Conservation (phyloP, 2,329 filamentous ascomycete species). For the Lasiodiplodia theobromae region DNA sequence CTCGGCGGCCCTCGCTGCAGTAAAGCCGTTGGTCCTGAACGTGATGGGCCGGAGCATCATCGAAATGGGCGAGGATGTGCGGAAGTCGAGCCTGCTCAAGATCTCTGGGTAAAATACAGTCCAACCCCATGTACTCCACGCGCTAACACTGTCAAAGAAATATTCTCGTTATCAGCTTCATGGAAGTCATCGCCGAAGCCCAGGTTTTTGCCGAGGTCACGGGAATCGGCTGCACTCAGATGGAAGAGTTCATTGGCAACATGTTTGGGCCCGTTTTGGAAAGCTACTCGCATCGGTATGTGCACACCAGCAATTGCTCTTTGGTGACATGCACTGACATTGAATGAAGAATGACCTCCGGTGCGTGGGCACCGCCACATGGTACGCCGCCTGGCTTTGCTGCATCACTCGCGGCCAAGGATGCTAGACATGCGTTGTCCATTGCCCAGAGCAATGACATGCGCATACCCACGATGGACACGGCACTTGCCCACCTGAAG, state of each 20-base stretch:
- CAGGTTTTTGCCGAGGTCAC: conserved; percentile 44
- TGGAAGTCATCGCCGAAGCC: conserved; percentile 41
- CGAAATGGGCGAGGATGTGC: not conserved
- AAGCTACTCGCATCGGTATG: conserved; percentile 36
- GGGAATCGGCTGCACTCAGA: conserved; percentile 35
- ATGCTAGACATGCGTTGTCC: not conserved
- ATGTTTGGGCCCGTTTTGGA: conserved; percentile 41
- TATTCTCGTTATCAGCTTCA: conserved; percentile 27
- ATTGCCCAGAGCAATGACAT: not conserved
- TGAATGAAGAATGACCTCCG: conserved; percentile 36
- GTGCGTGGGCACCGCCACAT: conserved; percentile 37
- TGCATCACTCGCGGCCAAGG: not conserved
- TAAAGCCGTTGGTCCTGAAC: not conserved
- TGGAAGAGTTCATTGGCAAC: conserved; percentile 40
- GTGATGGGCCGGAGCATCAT: not conserved
- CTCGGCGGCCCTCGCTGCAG: not conserved
- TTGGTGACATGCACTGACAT: not conserved
- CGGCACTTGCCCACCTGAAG: not conserved
- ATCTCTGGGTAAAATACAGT: not conserved
- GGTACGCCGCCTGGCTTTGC: not conserved
- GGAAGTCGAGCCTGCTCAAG: conserved; percentile 1
- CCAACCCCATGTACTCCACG: not conserved
- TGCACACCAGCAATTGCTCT: not conserved
- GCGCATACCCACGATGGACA: not conserved
- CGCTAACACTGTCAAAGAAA: not conserved